Base-by-base conservation (phyloP, 345 rosid species). In the Erysimum cheiranthoides region DNA sequence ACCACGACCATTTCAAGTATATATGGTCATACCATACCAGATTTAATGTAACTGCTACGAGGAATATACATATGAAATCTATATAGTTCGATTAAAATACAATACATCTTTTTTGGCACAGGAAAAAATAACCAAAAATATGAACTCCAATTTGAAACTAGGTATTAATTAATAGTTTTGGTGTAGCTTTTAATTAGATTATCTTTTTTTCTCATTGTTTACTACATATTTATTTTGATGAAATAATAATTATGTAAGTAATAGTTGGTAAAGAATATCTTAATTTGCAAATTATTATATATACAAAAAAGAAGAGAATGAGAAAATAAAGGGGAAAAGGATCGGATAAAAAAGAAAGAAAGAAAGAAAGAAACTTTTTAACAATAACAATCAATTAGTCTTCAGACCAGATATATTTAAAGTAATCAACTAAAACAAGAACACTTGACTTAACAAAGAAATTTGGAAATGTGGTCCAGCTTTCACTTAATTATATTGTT, bases 1-100 rank as follows among this genome's bases (percentile, higher is more conserved):
- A 66, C 66, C 39, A 66, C 38, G 51, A 66, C 68, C 34, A 74
- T 56, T 45, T 74, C 28, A 12, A 16, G 72, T 66, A 74, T 32
- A 35, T 66, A 45, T 64, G 64, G 30, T 45, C 58, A 54, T 25
- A 57, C 13, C 78, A 66, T 74, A 46, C 71, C 72, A 35, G 38
- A n/a, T 54, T 74, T 56, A 27, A 45, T 34, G 46, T 65, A 74
- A 56, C 43, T 63, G 16, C 70, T 66, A 54, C 11, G 49, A 56
- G 43, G 16, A 40, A 73, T 8, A 63, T 2, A 40, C n/a, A 30
- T 52, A 50, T 62, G 54, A 62, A 59, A 52, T 53, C 56, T 31
- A 52, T n/a, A 49, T 10, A 36, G 36, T 56, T 58, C 0, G 16
- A 42, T 42, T 53, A 52, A 27, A 6, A 68, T 38, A 53, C 50